A percentile compares a stretch with the other conserved stretches of the same genome.
Conservation (phyloP, 768 basidiomycete species). For the Russula sp. region DNA sequence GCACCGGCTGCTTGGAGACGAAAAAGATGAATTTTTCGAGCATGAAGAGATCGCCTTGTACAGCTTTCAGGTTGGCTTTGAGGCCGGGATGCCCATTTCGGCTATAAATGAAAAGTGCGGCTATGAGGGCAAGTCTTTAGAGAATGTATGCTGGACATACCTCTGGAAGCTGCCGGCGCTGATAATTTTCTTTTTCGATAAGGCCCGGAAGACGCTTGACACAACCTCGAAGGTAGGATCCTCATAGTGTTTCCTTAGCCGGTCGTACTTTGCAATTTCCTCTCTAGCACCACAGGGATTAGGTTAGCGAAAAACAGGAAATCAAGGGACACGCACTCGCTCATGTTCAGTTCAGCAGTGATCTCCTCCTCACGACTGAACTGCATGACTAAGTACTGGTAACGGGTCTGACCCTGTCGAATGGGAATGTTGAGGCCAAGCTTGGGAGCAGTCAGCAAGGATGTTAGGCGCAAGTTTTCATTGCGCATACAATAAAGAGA, state of each 20-base stretch:
- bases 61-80: conserved; percentile 95
- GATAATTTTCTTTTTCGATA: conserved; percentile 88
- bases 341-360: conserved; percentile 89
- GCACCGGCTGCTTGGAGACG: conserved; percentile 90
- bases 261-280: conserved; percentile 71
- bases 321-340: conserved; percentile 55
- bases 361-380: conserved; percentile 97
- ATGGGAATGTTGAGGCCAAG: conserved; percentile 90
- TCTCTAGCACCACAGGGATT: conserved; percentile 42
- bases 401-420: conserved; percentile 94
- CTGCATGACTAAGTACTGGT: conserved; percentile 97
- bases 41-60: conserved; percentile 95
- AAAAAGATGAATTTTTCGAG: conserved; percentile 98
- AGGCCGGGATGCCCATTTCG: conserved; percentile 90
- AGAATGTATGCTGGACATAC: conserved; percentile 34
- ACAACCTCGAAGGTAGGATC: conserved; percentile 94
- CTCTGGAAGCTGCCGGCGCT: conserved; percentile 83
- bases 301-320: conserved; percentile 1
- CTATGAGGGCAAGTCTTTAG: neutral
- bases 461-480: neutral
- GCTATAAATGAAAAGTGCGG: conserved; percentile 34
- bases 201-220: conserved; percentile 85
- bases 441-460: conserved; percentile 28
- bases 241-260: conserved; percentile 90
- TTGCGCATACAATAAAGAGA: conserved; percentile 74